Base-by-base conservation (phyloP, 2,329 filamentous ascomycete species). In the Pseudonectria buxi region DNA sequence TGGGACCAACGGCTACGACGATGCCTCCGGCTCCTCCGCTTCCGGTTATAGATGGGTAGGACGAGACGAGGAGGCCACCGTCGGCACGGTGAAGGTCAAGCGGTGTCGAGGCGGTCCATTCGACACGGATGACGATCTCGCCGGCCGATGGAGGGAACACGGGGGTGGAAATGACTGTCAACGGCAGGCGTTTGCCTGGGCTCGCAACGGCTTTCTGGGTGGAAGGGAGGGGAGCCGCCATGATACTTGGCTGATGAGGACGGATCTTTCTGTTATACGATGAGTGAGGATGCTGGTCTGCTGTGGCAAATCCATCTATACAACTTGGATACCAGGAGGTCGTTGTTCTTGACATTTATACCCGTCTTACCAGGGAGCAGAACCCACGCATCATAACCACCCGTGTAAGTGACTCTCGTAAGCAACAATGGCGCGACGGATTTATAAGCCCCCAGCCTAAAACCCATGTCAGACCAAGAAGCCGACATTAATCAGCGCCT, bases 161-260 rank as follows among this genome's bases (percentile, higher is more conserved):
- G 4, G 53, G 51, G 4, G 76, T 47, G 2, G 81, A 69, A 50
- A 78, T 71, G 39, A 82, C 62, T 5, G 58, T 59, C 39, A 83
- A 62, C 0, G 75, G 70, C 3, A 60, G 61, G 36, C 69, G 68
- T 12, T 62, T 57, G 35, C 66, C 67, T 30, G 76, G 69, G 44
- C 83, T 66, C 36, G 78, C 65, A 37, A 78, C 76, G 6, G 74
- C 78, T 51, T 75, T 78, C 63, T 73, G 83, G 9, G 75, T 78
- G 45, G 75, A 71, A 6, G 81, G 81, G 13, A 79, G 63, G 24
- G 54, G 37, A 36, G 39, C 18, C 47, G 53, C 55, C n/a, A 32
- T 43, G 35, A 11, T 12, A 4, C 22, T 36, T n/a, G 26, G 7
- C 4, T n/a, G 7, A 18, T 25, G n/a, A n/a, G n/a, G n/a, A n/a